Conservation (phyloP, 2,329 filamentous ascomycete species). For the Raffaelea albimanens region DNA sequence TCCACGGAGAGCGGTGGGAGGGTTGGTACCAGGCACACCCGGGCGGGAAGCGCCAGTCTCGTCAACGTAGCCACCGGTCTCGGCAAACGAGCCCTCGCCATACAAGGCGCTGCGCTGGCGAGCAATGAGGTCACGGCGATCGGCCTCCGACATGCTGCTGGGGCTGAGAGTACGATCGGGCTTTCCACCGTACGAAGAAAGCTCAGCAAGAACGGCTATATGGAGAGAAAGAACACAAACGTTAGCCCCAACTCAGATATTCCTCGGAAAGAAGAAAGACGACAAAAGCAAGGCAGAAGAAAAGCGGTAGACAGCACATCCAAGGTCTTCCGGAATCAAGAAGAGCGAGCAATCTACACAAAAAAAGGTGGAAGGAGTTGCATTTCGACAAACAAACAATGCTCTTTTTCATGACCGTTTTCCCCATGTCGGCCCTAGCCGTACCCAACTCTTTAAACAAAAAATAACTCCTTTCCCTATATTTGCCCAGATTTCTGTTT, state of each 20-base stretch:
- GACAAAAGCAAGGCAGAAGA: neutral
- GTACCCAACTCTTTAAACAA: constrained; percentile 14
- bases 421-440: neutral
- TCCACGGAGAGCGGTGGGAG: constrained; percentile 58
- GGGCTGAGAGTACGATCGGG: constrained; percentile 80
- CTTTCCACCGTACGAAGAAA: constrained; percentile 47
- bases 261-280: constrained; percentile 1
- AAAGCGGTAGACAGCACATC: constrained; percentile 2
- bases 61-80: constrained; percentile 57
- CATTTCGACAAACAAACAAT: constrained; percentile 9
- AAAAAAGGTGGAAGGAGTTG: constrained; percentile 8
- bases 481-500: constrained; percentile 6
- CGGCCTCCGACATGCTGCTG: constrained; percentile 81
- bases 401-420: constrained; percentile 5
- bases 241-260: constrained; percentile 18
- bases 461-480: constrained; percentile 5
- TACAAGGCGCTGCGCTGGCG: constrained; percentile 93
- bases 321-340: neutral
- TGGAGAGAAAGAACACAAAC: constrained; percentile 23
- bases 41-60: constrained; percentile 55
- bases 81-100: constrained; percentile 63
- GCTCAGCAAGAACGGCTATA: constrained; percentile 40
- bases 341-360: constrained; percentile 5
- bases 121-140: constrained; percentile 89
- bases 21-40: constrained; percentile 48